These are phyloP conservation scores for Suhomyces yuchorum DNA, from an alignment of 1,139 yeast genomes.

Conservation along the genomic window DNA sequence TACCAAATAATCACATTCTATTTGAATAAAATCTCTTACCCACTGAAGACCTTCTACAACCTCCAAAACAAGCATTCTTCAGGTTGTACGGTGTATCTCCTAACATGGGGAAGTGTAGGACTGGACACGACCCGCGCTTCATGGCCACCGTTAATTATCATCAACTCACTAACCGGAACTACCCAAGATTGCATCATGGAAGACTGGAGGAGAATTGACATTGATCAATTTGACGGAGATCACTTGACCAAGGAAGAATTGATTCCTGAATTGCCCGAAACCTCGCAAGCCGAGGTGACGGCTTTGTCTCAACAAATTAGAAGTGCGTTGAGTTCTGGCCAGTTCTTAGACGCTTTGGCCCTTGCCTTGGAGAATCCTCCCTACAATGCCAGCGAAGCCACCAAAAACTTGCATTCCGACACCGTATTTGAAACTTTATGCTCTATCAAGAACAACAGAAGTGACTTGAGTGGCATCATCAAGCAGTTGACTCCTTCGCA, in stretches of 20 bases:
- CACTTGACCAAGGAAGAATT: slow-evolving; percentile 66
- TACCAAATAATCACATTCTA: too few relatives aligned
- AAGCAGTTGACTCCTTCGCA: slow-evolving; percentile 61
- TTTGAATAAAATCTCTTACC: too few relatives aligned
- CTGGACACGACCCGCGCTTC: not conserved
- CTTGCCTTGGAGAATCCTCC: slow-evolving; percentile 75
- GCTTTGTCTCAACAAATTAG: slow-evolving; percentile 61
- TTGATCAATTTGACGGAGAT: slow-evolving; percentile 88
- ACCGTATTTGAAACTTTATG: slow-evolving; percentile 76
- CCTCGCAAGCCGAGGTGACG: slow-evolving; percentile 54
- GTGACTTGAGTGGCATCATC: slow-evolving; percentile 66
- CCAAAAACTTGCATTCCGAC: slow-evolving; percentile 51
- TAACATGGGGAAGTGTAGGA: too few relatives aligned
- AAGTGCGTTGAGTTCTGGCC: slow-evolving; percentile 68
- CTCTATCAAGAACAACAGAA: slow-evolving; percentile 61
- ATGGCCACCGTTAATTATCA: not conserved
- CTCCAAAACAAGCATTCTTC: too few relatives aligned
- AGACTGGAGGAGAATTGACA: slow-evolving; percentile 81
- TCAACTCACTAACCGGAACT: not conserved
- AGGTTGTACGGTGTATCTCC: too few relatives aligned
- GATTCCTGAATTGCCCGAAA: slow-evolving; percentile 48
- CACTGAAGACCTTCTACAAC: too few relatives aligned
- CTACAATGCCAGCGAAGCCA: slow-evolving; percentile 67
- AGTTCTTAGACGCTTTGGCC: slow-evolving; percentile 64
- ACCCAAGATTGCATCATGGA: slow-evolving; percentile 27